Evolutionary conservation across 352 stramenopile species (phyloP), one percentile per base, ranked within the genome.

Genomic region (Plasmopara halstedii): DNA sequence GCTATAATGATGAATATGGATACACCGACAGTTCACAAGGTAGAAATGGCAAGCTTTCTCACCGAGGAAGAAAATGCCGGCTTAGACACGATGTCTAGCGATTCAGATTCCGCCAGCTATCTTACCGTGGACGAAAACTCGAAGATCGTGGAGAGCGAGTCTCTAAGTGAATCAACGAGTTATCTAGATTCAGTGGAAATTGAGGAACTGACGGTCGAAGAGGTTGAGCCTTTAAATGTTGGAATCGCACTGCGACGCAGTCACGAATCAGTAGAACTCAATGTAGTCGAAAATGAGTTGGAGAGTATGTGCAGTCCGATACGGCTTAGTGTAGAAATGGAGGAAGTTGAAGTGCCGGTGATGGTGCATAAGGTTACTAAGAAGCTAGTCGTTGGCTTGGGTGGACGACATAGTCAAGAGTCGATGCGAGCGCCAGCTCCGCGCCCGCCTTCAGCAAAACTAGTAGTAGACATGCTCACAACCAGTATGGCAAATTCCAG

Each of bases 41-140:
- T 73, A 37, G 69, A 73, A 38, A 58, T 81, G 25, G 69, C 67
- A 22, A 75, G 61, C 23, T 81, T 81, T 39, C 50, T 81, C 8
- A 69, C 61, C 15, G 58, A 60, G 6, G 66, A 77, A 50, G 62
- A 71, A 36, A 71, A 71, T 46, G 58, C 53, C 1, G 64, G 45
- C 35, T 23, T 57, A 22, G 58, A 57, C 36, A 53, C 50, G 7
- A 42, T 67, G 15, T 68, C 62, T 32, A 62, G 58, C 26, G 54
- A 64, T 31, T 68, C 62, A 13, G 58, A 72, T 44, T 72, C 58
- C 4, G 42, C 58, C 6, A 66, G 49, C 32, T 72, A 58, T 58
- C 61, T 71, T 34, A 72, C 62, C 6, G 48, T 72, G 50, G 62
- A 72, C 41, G 62, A 72, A 46, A 72, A 72, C 51, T 68, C 58